These are phyloP conservation scores for Penicillium antarcticum DNA, from an alignment of 495 filamentous ascomycete species.

Conservation along the genomic window DNA sequence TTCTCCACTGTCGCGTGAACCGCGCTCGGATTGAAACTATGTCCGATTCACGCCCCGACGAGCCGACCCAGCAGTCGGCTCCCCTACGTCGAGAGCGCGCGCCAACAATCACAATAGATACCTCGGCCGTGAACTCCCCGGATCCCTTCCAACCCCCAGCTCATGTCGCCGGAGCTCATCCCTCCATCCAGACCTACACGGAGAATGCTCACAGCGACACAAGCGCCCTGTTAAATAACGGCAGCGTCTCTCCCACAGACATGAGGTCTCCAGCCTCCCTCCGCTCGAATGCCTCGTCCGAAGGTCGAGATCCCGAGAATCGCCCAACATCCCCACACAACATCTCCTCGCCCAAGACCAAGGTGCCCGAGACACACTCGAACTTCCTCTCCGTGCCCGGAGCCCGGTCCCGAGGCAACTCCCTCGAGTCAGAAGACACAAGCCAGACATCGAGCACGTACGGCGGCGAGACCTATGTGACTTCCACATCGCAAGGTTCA, in stretches of 20 bases:
- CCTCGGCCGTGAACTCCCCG: constrained; percentile 57
- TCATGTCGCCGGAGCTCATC: constrained; percentile 35
- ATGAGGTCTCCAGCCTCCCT: constrained; percentile 50
- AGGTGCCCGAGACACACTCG: constrained; percentile 47
- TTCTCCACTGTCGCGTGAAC: constrained; percentile 9
- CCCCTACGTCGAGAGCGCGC: constrained; percentile 46
- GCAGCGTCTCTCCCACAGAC: constrained; percentile 55
- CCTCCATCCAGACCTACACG: constrained; percentile 41
- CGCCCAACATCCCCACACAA: constrained; percentile 90
- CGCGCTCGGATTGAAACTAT: constrained; percentile 19
- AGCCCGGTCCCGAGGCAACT: constrained; percentile 60
- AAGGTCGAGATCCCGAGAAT: constrained; percentile 66
- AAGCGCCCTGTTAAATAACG: constrained; percentile 40
- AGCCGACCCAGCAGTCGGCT: constrained; percentile 23
- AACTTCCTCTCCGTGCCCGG: constrained; percentile 63
- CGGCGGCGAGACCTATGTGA: constrained; percentile 48
- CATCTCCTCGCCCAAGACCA: constrained; percentile 66
- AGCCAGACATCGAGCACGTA: constrained; percentile 48
- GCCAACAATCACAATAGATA: constrained; percentile 75
- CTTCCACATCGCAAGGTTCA: constrained; percentile 33
- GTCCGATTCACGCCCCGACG: constrained; percentile 30
- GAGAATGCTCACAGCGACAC: constrained; percentile 41
- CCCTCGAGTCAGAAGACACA: constrained; percentile 58
- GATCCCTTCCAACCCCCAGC: constrained; percentile 22
- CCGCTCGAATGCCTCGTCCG: constrained; percentile 63